These are phyloP conservation scores for Lactarius sanguifluus DNA, from an alignment of 768 basidiomycete genomes.

Conservation along the genomic window DNA sequence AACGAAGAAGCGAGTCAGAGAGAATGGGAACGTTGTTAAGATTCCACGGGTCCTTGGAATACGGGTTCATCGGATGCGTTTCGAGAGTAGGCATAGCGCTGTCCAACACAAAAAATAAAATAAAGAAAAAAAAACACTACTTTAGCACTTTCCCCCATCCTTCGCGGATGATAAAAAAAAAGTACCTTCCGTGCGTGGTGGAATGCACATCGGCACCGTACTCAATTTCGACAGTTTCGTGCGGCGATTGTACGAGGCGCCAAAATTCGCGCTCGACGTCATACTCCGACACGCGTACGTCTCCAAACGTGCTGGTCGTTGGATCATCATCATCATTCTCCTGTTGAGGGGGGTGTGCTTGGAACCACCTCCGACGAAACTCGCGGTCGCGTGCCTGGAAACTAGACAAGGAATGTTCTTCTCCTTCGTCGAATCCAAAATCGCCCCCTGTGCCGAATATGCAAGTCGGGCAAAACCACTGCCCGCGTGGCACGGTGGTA, in stretches of 20 bases:
- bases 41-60: slow-evolving; percentile 94
- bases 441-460: slow-evolving; percentile 90
- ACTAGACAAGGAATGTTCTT: slow-evolving; percentile 88
- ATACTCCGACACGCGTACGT: slow-evolving; percentile 73
- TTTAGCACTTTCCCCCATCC: slow-evolving; percentile 8
- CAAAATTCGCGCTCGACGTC: slow-evolving; percentile 97
- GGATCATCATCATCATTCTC: slow-evolving; percentile 37
- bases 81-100: slow-evolving; percentile 97
- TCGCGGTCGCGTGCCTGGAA: slow-evolving; percentile 90
- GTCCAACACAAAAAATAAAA: slow-evolving; percentile 7
- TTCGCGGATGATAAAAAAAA: slow-evolving; percentile 27
- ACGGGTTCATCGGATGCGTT: slow-evolving; percentile 84
- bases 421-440: slow-evolving; percentile 97
- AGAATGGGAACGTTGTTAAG: slow-evolving; percentile 96
- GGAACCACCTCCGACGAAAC: slow-evolving; percentile 89
- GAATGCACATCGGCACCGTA: slow-evolving; percentile 99
- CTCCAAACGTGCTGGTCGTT: slow-evolving; percentile 55
- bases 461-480: slow-evolving; percentile 96
- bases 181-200: slow-evolving; percentile 92
- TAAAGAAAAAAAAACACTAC: slow-evolving; percentile 1
- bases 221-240: slow-evolving; percentile 95
- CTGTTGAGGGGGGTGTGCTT: slow-evolving; percentile 56
- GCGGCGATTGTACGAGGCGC: slow-evolving; percentile 86
- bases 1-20: slow-evolving; percentile 88
- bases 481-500: slow-evolving; percentile 79